Evolutionary conservation across 2,329 filamentous ascomycete species (phyloP).

Genomic region (Fusarium newnesense): DNA sequence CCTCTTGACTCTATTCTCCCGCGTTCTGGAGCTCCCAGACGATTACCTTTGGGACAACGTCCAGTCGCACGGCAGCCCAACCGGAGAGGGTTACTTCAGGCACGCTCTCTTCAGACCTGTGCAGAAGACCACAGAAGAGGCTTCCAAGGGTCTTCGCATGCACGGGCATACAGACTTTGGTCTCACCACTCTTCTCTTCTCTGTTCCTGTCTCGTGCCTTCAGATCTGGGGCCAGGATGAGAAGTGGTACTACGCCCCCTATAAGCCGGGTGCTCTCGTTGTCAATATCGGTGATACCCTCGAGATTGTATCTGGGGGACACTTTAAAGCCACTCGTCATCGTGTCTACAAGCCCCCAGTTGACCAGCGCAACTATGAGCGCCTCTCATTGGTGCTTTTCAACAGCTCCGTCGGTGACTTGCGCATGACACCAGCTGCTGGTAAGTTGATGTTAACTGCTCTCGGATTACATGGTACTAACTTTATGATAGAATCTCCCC

Average conservation of each 20-base stretch:
- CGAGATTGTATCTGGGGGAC: conserved; percentile 33
- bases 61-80: conserved; percentile 36
- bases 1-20: conserved; percentile 34
- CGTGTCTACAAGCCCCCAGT: conserved; percentile 31
- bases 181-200: conserved; percentile 28
- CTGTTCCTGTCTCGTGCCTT: conserved; percentile 33
- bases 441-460: not conserved
- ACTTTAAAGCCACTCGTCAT: conserved; percentile 37
- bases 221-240: conserved; percentile 37
- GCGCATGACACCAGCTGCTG: conserved; percentile 52
- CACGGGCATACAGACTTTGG: conserved; percentile 35
- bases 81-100: conserved; percentile 36
- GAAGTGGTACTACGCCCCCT: conserved; percentile 37
- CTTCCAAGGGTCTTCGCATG: conserved; percentile 36
- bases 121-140: conserved; percentile 29
- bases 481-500: conserved; percentile 36
- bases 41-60: conserved; percentile 38
- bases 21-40: conserved; percentile 35
- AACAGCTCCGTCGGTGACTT: conserved; percentile 58
- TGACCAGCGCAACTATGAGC: conserved; percentile 47
- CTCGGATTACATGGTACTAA: fast-evolving
- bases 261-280: conserved; percentile 35
- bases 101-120: conserved; percentile 34
- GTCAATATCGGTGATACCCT: conserved; percentile 36
- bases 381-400: conserved; percentile 56